Base-by-base conservation (phyloP, 176 grass and related monocot species). In the Carex kokanica region DNA sequence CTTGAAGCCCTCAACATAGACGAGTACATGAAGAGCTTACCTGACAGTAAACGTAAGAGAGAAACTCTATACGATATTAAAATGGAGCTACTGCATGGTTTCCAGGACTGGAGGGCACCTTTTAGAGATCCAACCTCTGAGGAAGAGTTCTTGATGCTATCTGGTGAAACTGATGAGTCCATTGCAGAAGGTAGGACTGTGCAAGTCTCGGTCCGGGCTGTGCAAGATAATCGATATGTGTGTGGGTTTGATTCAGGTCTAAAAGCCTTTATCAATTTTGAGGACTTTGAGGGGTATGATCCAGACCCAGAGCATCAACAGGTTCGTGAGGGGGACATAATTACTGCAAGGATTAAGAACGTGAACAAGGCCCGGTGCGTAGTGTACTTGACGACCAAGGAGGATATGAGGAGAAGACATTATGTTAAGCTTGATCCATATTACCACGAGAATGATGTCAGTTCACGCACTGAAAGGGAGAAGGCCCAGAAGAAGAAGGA, bases 151-250 rank as follows among this genome's bases (percentile, higher is more conserved):
- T 90, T 87, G 84, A 89, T 99, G 97, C 91, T 99, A 75, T 93
- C 93, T 78, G 97, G 97, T 68, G 97, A 99, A 91, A 93, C 93
- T 78, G 93, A 96, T 27, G 93, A 99, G 78, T 90, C 88, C 54
- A 93, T 99, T 86, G 87, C 97, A 40, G 97, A 99, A 78, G 97
- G 97, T 82, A 99, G 89, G 80, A 85, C 96, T 93, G 97, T 99
- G 74, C 93, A 96, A 86, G 93, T 99, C 59, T 96, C 86, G 38
- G 86, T 99, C 34, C 86, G 93, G n/a, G 67, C 85, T 83, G 82
- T 99, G 80, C 93, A 96, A 84, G 93, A 99, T 40, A 93, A 67
- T 83, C 85, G 90, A 85, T 89, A 90, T 54, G 88, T 96, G 36
- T 99, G 97, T 86, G 85, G 85, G 13, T 91, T 99, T 81, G 97